Conservation (phyloP, 2,329 filamentous ascomycete species). For the Thermochaetoides dissita region DNA sequence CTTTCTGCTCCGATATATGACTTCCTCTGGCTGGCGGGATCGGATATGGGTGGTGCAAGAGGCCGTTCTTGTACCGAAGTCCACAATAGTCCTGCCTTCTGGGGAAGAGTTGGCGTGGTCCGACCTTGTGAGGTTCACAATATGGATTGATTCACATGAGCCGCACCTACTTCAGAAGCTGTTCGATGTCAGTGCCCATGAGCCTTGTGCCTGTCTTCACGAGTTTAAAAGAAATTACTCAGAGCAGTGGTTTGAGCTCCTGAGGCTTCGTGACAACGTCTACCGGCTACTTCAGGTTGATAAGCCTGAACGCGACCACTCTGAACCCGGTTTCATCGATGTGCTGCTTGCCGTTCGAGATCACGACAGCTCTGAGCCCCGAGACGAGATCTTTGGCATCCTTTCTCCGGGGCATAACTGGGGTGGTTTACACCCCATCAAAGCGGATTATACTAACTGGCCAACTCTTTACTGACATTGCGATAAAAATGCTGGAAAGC, state of each 20-base stretch:
- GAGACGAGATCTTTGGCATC: constrained; percentile 1
- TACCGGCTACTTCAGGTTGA: background rate
- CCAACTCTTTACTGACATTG: background rate
- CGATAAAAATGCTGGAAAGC: background rate
- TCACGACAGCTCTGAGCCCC: background rate
- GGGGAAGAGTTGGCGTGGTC: background rate
- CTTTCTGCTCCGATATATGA: background rate
- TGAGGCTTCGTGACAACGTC: background rate
- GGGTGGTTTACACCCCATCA: background rate
- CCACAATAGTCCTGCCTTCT: background rate
- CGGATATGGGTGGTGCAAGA: constrained; percentile 1
- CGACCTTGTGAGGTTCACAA: background rate
- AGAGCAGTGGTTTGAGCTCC: background rate
- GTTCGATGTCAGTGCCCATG: background rate
- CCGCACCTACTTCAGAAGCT: background rate
- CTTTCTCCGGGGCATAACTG: background rate
- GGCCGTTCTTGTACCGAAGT: background rate
- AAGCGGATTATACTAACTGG: background rate
- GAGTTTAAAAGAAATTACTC: background rate
- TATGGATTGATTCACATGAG: background rate
- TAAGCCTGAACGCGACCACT: no score
- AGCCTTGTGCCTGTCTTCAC: background rate
- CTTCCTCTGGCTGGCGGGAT: background rate
- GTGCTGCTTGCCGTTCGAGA: background rate
- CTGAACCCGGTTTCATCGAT: no score